Percentiles rank a stretch among this genome's conserved stretches.
Conservation (phyloP, 495 filamentous ascomycete genomes). For the Glonium stellatum region DNA sequence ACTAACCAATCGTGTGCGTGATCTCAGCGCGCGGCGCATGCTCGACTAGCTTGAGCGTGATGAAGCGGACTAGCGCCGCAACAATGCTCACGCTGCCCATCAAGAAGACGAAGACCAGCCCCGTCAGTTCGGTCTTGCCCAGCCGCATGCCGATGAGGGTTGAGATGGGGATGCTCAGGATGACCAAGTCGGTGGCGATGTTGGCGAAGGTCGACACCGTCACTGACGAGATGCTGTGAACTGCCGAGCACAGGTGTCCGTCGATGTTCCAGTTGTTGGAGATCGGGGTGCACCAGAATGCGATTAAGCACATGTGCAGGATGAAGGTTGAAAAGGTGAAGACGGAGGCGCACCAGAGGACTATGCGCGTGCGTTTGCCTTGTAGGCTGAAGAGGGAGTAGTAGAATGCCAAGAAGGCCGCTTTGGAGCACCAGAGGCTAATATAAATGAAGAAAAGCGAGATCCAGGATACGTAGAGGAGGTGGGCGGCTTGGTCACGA, state of each 20-base stretch:
- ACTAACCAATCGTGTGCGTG: conserved; percentile 32
- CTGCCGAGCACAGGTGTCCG: conserved; percentile 33
- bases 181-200: conserved; percentile 26
- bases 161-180: conserved; percentile 26
- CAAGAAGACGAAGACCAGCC: conserved; percentile 32
- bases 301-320: conserved; percentile 33
- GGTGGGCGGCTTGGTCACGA: conserved; percentile 17
- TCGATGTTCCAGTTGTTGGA: conserved; percentile 32
- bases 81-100: conserved; percentile 36
- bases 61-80: conserved; percentile 33
- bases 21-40: conserved; percentile 31
- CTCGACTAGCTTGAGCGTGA: conserved; percentile 29
- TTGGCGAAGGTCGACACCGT: conserved; percentile 32
- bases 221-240: conserved; percentile 32
- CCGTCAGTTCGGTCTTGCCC: conserved; percentile 27
- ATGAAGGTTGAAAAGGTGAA: conserved; percentile 33
- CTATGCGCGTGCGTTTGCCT: conserved; percentile 17
- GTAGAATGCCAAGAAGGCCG: conserved; percentile 36
- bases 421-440: conserved; percentile 33
- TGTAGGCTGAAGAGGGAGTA: conserved; percentile 29
- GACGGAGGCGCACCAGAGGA: conserved; percentile 23
- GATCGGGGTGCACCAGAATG: conserved; percentile 34
- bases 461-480: conserved; percentile 37
- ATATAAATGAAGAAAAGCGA: conserved; percentile 38
- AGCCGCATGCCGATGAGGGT: conserved; percentile 20